Percentiles rank a stretch among this genome's conserved stretches.
phyloP scores from a whole-genome alignment of 2,329 filamentous ascomycete genomes.

The Aspergillus aculeatus region DNA sequence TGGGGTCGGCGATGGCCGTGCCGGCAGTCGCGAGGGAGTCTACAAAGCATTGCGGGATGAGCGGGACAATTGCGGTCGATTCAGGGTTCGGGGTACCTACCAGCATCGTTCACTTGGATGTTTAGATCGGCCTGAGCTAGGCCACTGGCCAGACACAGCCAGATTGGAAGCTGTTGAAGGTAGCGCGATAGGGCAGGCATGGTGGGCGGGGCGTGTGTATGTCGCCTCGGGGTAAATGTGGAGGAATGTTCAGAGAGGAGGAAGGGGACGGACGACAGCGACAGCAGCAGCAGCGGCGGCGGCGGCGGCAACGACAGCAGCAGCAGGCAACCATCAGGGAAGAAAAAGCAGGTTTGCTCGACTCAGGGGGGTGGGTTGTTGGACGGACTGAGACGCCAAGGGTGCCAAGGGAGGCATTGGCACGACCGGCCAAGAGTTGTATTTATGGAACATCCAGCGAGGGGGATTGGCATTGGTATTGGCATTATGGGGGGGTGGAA shows the following conservation, averaged over 20 bases:
- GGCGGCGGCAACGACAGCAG: too few relatives aligned
- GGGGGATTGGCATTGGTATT: background rate
- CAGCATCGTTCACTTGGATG: conserved; percentile 3
- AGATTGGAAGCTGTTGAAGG: background rate
- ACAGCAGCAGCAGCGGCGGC: too few relatives aligned
- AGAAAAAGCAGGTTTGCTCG: background rate
- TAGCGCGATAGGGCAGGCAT: background rate
- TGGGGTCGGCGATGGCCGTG: conserved; percentile 27
- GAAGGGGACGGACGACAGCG: too few relatives aligned
- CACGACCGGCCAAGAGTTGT: conserved; percentile 5
- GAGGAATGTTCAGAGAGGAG: background rate
- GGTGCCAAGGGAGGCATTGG: background rate
- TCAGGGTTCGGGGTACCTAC: background rate
- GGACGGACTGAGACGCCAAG: conserved; percentile 8
- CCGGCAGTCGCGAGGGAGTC: conserved; percentile 26
- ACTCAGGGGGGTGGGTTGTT: background rate
- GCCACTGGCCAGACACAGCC: background rate
- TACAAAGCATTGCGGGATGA: background rate
- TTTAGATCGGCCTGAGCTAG: background rate
- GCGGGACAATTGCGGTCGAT: background rate
- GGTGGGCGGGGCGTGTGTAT: background rate
- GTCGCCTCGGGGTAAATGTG: background rate
- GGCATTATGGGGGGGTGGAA: background rate
- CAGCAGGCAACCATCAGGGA: conserved; percentile 6
- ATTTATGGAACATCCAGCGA: background rate